Evolutionary conservation across 2,329 filamentous ascomycete genomes (phyloP).

Genomic region (Coniochaeta hoffmannii): DNA sequence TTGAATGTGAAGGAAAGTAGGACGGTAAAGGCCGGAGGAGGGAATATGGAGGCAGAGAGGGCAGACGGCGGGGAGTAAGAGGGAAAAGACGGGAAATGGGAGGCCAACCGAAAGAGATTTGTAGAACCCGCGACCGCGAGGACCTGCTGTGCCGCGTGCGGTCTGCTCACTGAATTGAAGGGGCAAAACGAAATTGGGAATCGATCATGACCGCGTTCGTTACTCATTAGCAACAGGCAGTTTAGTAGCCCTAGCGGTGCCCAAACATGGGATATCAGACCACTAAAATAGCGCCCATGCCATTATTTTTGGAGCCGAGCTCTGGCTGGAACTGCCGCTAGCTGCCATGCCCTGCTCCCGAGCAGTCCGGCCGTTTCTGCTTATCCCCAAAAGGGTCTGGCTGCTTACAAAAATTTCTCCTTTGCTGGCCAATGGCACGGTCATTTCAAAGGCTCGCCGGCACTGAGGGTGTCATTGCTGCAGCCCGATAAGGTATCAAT

Average conservation of each 20-base stretch:
- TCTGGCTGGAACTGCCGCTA: neutral
- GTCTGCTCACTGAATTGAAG: neutral
- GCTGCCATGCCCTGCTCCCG: neutral
- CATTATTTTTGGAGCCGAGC: neutral
- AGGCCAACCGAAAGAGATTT: neutral
- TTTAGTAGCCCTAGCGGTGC: neutral
- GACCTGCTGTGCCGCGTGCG: neutral
- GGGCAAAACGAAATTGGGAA: neutral
- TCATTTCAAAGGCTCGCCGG: neutral
- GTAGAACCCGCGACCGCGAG: neutral
- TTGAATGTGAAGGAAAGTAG: slow-evolving; percentile 1
- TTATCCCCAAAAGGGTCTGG: neutral
- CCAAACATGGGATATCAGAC: neutral
- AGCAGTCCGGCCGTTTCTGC: neutral
- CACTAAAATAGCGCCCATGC: neutral
- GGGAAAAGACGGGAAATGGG: neutral
- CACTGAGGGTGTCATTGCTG: neutral
- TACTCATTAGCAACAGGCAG: neutral
- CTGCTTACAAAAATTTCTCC: neutral
- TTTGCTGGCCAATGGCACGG: neutral
- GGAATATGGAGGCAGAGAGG: neutral
- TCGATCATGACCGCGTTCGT: neutral
- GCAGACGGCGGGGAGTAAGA: neutral
- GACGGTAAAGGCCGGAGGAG: neutral
- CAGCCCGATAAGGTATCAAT: neutral